Base-by-base conservation (phyloP, 2,329 filamentous ascomycete species). In the Trichoderma afroharzianum region DNA sequence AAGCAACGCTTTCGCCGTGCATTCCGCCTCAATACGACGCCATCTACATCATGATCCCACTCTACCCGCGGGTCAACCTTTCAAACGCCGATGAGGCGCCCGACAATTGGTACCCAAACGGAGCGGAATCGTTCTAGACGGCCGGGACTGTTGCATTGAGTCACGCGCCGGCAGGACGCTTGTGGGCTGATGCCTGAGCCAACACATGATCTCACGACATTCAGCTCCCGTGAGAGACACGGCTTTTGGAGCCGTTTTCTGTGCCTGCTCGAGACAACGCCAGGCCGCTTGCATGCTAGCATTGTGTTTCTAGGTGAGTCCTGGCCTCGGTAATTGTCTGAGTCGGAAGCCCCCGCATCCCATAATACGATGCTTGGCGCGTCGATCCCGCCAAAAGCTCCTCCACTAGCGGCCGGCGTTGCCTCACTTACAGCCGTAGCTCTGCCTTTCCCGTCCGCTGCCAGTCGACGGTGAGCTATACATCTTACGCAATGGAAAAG, bases 341-440 rank as follows among this genome's bases (percentile, higher is more conserved):
- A 63, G 67, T 36, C 15, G 21, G 39, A 69, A 53, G 24, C 30
- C 69, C 69, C 69, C 63, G 69, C 69, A 71, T 67, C 39, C 28
- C 26, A 62, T 4, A 71, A 71, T 71, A 71, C 69, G 69, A 71
- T 71, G 69, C 69, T 71, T 71, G 69, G 69, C 69, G 55, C 55
- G 55, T 71, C 57, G 53, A 59, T 71, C 43, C 43, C 55, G 36
- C 39, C 68, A 6, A 50, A 66, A 66, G 28, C 26, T 58, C 47
- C 24, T 50, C 24, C 30, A 39, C 55, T 21, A 39, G 62, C 36
- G 28, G 28, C 28, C 21, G 15, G 11, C 39, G 26, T 33, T 69
- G 21, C 57, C 30, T 69, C 28, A 62, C 36, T 50, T 47, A 61
- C 14, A 50, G 50, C 66, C 55, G 36, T 21, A 59, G 33, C 62